phyloP scores from a whole-genome alignment of 106 monocot genomes.

The Apostasia shenzhenica region DNA sequence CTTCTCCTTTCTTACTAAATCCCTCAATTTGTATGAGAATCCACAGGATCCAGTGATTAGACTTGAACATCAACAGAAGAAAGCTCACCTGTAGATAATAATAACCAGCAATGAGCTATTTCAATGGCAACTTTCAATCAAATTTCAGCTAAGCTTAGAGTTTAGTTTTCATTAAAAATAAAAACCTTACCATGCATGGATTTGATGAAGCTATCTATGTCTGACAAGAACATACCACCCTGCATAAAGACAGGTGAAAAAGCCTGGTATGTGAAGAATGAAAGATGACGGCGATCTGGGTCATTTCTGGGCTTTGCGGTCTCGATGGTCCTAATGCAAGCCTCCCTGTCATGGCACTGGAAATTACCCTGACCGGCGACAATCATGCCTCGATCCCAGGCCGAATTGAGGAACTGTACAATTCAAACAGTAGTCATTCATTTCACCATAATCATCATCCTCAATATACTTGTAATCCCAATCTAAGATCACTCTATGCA shows the following conservation, averaged over 20 bases:
- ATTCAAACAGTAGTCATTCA: not conserved
- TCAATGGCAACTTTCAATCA: not conserved
- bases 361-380: slow-evolving; percentile 44
- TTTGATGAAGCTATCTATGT: slow-evolving; percentile 60
- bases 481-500: too few species aligned
- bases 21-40: not conserved
- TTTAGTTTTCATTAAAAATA: not conserved
- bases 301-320: slow-evolving; percentile 62
- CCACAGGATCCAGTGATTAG: not conserved
- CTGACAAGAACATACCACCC: slow-evolving; percentile 37
- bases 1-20: not conserved
- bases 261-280: slow-evolving; percentile 64
- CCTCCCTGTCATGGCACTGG: slow-evolving; percentile 48
- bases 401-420: slow-evolving; percentile 62
- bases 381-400: slow-evolving; percentile 55
- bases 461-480: too few species aligned
- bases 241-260: slow-evolving; percentile 28
- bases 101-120: not conserved
- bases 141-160: not conserved
- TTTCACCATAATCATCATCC: too few species aligned
- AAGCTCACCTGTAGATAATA: slow-evolving; percentile 1
- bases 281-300: slow-evolving; percentile 62
- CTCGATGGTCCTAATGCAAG: slow-evolving; percentile 33
- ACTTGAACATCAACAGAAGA: slow-evolving; percentile 7
- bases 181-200: slow-evolving; percentile 78